These are phyloP conservation scores for Boletus pseudopeckii DNA, from an alignment of 768 basidiomycete species.

Conservation along the genomic window DNA sequence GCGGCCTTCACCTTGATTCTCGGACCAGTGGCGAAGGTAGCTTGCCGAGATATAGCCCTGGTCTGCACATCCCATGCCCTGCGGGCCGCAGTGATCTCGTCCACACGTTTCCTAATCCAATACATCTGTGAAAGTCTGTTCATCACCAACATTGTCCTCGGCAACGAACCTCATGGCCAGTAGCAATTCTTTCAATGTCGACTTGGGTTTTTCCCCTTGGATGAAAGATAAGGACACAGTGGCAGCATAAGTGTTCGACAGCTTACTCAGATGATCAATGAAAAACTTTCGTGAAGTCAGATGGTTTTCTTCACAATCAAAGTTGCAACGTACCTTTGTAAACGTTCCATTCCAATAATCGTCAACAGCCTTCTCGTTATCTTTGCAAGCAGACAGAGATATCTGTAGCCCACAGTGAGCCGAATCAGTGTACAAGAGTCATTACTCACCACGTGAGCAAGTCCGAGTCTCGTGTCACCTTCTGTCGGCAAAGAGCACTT, in stretches of 20 bases:
- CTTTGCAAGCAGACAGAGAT: conserved; percentile 29
- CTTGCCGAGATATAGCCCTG: conserved; percentile 6
- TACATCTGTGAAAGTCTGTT: background rate
- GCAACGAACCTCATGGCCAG: conserved; percentile 22
- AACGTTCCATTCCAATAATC: conserved; percentile 16
- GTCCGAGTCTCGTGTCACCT: conserved; percentile 1
- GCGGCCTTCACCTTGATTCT: background rate
- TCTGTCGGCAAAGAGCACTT: conserved; percentile 4
- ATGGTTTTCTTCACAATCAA: background rate
- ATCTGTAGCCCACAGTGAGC: conserved; percentile 15
- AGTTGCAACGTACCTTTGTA: conserved; percentile 15
- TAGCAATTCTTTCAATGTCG: conserved; percentile 24
- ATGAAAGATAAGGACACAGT: background rate
- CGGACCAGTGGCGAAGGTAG: conserved; percentile 7
- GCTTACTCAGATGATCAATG: conserved; percentile 26
- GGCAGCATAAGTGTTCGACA: background rate
- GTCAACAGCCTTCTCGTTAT: conserved; percentile 24
- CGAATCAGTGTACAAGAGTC: background rate
- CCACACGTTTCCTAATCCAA: conserved; percentile 16
- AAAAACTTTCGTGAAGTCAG: conserved; percentile 24
- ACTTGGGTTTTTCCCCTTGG: conserved; percentile 18
- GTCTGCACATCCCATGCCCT: conserved; percentile 4
- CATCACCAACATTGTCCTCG: background rate
- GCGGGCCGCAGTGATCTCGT: conserved; percentile 16
- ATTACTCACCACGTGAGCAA: conserved; percentile 26